phyloP scores from a whole-genome alignment of 495 filamentous ascomycete genomes.

The Lindgomyces ingoldianus region DNA sequence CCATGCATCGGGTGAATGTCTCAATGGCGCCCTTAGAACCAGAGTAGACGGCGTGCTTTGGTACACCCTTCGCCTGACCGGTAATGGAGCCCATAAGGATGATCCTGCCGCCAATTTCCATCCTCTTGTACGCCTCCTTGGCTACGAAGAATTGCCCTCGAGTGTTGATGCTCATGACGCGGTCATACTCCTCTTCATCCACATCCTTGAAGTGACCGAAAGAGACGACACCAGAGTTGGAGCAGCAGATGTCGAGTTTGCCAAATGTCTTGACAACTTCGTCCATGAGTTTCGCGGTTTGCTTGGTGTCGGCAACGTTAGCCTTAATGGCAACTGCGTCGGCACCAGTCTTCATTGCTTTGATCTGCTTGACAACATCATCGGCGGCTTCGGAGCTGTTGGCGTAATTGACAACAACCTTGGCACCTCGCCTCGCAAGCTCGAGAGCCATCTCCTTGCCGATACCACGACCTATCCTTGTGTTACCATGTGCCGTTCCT shows the following conservation, averaged over 20 bases:
- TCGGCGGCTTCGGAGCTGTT: conserved; percentile 52
- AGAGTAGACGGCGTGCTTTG: conserved; percentile 64
- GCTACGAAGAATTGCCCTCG: conserved; percentile 66
- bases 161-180: conserved; percentile 59
- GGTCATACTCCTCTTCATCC: conserved; percentile 56
- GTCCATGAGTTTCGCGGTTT: conserved; percentile 52
- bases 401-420: conserved; percentile 52
- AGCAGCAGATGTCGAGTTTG: conserved; percentile 54
- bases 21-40: conserved; percentile 61
- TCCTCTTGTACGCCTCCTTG: conserved; percentile 65
- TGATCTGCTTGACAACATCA: conserved; percentile 51
- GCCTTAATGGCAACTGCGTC: conserved; percentile 55
- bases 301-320: conserved; percentile 51
- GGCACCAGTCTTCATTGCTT: conserved; percentile 42
- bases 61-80: conserved; percentile 62
- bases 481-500: background rate
- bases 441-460: conserved; percentile 49
- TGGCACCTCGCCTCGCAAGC: conserved; percentile 50
- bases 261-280: conserved; percentile 48
- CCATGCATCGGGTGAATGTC: conserved; percentile 59
- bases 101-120: conserved; percentile 61
- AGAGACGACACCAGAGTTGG: conserved; percentile 58
- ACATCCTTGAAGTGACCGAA: conserved; percentile 54
- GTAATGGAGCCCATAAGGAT: conserved; percentile 67
- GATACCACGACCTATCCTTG: conserved; percentile 46